Evolutionary conservation across 2,329 filamentous ascomycete species (phyloP).

Genomic region (Rachicladosporium sp.): DNA sequence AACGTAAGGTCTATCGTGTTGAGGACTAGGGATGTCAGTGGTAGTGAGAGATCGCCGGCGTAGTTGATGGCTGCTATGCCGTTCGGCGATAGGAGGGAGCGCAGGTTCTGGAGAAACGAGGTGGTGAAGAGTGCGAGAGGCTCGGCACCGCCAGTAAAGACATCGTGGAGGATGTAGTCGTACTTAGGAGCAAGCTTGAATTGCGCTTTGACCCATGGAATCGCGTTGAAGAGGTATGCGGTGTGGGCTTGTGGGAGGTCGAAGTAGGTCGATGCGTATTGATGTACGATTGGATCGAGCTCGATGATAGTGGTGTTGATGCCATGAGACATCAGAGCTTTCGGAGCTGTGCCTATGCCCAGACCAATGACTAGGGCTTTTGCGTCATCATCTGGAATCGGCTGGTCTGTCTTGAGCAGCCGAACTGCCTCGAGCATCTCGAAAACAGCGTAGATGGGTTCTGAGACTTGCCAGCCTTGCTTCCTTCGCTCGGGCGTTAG

Average conservation of each 20-base stretch:
- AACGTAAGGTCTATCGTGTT: conserved; percentile 75
- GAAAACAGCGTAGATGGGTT: conserved; percentile 94
- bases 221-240: conserved; percentile 70
- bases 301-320: conserved; percentile 91
- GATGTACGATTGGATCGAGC: conserved; percentile 79
- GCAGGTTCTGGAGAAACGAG: conserved; percentile 65
- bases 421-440: conserved; percentile 87
- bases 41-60: conserved; percentile 71
- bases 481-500: conserved; percentile 32
- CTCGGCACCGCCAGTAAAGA: conserved; percentile 93
- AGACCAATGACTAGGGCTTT: conserved; percentile 77
- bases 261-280: conserved; percentile 76
- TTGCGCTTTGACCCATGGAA: conserved; percentile 43
- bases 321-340: conserved; percentile 73
- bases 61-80: conserved; percentile 94
- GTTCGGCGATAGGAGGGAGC: conserved; percentile 57
- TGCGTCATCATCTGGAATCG: conserved; percentile 24
- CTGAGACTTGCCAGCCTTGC: conserved; percentile 45
- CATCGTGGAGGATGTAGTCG: conserved; percentile 93
- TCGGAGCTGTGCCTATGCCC: conserved; percentile 82
- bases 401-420: conserved; percentile 48
- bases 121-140: conserved; percentile 77
- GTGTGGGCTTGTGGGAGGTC: conserved; percentile 63
- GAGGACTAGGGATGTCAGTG: conserved; percentile 64
- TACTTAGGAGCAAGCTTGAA: conserved; percentile 35